Evolutionary conservation across 1,139 yeast genomes (phyloP), one percentile per base, ranked within the genome.

Genomic region (Debaryomyces subglobosus): DNA sequence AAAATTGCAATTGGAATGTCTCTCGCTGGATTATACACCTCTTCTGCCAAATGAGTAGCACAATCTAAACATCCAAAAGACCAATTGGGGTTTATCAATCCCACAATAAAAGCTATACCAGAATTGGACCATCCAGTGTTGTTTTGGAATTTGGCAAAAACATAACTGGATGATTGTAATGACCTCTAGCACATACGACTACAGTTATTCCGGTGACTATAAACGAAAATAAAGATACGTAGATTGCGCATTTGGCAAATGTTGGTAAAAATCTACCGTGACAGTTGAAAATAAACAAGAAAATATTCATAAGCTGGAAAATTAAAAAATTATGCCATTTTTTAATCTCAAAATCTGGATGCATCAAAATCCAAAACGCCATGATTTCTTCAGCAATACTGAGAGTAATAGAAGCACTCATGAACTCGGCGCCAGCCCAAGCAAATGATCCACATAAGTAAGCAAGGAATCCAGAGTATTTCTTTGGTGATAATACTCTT

Each of bases 371-470:
- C 68, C 79, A 79, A 65, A 81, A 72, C 0, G 83, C 85, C 58
- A 79, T 71, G 27, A 78, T 58, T 47, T 74, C 72, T 38, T 70
- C 66, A 23, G 84, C 81, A 46, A 81, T 69, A 9, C 82, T 70
- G 39, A 80, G 64, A 18, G 81, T 75, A 58, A 79, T 78, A 2
- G 85, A 79, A 13, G 85, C 81, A 49, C 79, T 69, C 10, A 85
- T 79, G 62, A 81, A 81, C 18, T 81, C 69, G 3, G 85, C 64
- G 7, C 86, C 86, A 29, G 81, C 80, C 81, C 82, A 79, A 2
- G 83, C 82, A 49, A 80, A 69, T 5, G 81, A 73, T 18, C 85
- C 86, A 59, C 84, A 79, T 55, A 78, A 54, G 57, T 78, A 81
- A 10, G 84, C 79, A 59, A 69, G 67, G 44, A 77, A 77, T 40